A percentile compares a stretch with the other conserved stretches of the same genome.
These are phyloP conservation scores for Plasmodium coatneyi DNA, from an alignment of 169 alveolate species.

Conservation along the genomic window DNA sequence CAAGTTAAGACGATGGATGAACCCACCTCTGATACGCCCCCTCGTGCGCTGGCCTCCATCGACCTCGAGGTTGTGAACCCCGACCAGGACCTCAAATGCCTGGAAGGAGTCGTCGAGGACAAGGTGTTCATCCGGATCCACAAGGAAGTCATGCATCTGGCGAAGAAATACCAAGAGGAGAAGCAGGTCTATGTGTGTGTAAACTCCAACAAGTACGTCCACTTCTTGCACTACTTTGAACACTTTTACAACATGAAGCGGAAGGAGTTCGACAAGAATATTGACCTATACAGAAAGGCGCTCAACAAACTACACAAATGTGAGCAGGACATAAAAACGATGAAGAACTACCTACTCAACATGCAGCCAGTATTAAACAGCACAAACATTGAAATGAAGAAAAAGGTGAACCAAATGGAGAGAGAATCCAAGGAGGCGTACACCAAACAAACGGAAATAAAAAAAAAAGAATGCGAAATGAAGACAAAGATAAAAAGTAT, in stretches of 20 bases:
- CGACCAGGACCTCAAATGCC: conserved; percentile 9
- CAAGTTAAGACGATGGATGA: not conserved
- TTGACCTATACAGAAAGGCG: conserved; percentile 66
- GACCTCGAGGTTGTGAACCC: conserved; percentile 43
- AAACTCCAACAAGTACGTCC: conserved; percentile 50
- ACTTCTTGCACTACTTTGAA: conserved; percentile 47
- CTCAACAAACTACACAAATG: conserved; percentile 39
- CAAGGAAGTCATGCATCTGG: conserved; percentile 28
- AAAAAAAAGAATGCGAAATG: conserved; percentile 70
- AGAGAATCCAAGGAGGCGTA: conserved; percentile 63
- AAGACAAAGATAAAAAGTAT: conserved; percentile 49
- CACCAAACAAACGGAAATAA: conserved; percentile 53
- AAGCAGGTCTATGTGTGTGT: conserved; percentile 37
- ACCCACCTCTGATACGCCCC: not conserved
- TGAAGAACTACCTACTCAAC: conserved; percentile 62
- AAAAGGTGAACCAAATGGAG: conserved; percentile 66
- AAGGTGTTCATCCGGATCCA: conserved; percentile 58
- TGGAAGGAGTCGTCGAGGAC: conserved; percentile 22
- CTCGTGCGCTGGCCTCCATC: not conserved
- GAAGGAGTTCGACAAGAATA: conserved; percentile 38
- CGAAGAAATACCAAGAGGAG: conserved; percentile 55
- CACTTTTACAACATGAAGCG: conserved; percentile 35
- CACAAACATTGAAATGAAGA: conserved; percentile 71
- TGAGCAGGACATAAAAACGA: conserved; percentile 58
- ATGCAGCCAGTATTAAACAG: conserved; percentile 62